Base-by-base conservation (phyloP, 2,329 filamentous ascomycete species). In the Sclerotinia trifoliorum region DNA sequence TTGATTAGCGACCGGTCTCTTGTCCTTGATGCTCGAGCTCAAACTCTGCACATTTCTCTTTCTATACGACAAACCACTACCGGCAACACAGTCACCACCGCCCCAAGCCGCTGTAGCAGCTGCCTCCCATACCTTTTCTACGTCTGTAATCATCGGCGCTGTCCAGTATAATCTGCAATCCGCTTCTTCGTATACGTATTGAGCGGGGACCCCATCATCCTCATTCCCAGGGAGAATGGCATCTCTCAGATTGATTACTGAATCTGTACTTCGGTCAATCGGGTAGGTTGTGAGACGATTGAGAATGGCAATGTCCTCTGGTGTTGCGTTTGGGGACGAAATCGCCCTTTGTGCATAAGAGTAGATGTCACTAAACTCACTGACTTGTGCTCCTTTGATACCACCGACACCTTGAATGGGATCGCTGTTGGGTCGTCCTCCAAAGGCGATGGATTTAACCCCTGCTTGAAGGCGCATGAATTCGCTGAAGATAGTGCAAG, bases 341-440 rank as follows among this genome's bases (percentile, higher is more conserved):
- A 62, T 62, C 1, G 73, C 71, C 4, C 13, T 6, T 55, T 74
- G 69, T 0, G 70, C 73, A 21, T 71, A 63, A 42, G 21, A 17
- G 48, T 72, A 71, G 46, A 77, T 73, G 26, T 69, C 66, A 1
- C 32, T 11, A 35, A 70, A 77, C 5, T 17, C 21, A n/a, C 70
- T 46, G 26, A 73, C 75, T 68, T 83, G 80, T 0, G 80, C 79
- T 44, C 88, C 89, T 73, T 89, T 87, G 60, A 86, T 83, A n/a
- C 88, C 89, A n/a, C 88, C 87, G 24, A 89, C 81, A 5, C 82
- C 83, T 79, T 90, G 86, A 80, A 89, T 90, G 0, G 84, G 82
- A 0, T 79, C 78, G 0, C 80, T 73, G 15, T 79, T 78, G 0
- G 88, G 84, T 1, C 85, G 83, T 1, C 89, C 89, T 13, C 89